Conservation (phyloP, 495 filamentous ascomycete genomes). For the Tuber umbilicatum region DNA sequence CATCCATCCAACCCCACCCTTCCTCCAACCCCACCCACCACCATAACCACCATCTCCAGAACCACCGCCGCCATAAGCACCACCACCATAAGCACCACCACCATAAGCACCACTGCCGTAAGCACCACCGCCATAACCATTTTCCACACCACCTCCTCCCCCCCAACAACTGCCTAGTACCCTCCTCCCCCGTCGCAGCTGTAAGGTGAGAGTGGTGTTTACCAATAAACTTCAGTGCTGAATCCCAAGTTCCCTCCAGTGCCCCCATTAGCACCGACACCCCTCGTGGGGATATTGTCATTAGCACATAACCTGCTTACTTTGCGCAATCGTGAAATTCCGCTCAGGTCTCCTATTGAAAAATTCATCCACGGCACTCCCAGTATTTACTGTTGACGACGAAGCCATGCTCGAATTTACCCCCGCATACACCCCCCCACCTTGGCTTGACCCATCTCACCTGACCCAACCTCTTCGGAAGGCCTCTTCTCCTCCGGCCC, state of each 20-base stretch:
- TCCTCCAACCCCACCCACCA: too few relatives aligned
- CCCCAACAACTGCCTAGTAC: too few relatives aligned
- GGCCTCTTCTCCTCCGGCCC: conserved; percentile 50
- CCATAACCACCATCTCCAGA: too few relatives aligned
- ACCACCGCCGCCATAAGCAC: too few relatives aligned
- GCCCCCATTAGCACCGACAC: background rate
- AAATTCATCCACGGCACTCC: conserved; percentile 22
- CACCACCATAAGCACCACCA: too few relatives aligned
- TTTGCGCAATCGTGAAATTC: conserved; percentile 31
- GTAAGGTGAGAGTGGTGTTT: too few relatives aligned
- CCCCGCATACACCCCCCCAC: conserved; percentile 6
- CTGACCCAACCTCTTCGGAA: conserved; percentile 20
- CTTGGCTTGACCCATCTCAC: conserved; percentile 16
- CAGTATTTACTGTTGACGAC: conserved; percentile 13
- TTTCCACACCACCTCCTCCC: too few relatives aligned
- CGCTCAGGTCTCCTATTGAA: conserved; percentile 25
- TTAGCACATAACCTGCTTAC: conserved; percentile 26
- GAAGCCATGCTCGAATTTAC: conserved; percentile 7
- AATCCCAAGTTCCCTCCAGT: conserved; percentile 29
- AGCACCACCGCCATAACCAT: too few relatives aligned
- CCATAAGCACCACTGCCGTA: too few relatives aligned
- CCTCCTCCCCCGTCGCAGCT: too few relatives aligned
- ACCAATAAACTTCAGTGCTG: conserved; percentile 54
- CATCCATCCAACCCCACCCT: too few relatives aligned
- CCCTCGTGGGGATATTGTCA: too few relatives aligned